Conservation (phyloP, 108 stramenopile species). For the Cyclotella baltica region DNA sequence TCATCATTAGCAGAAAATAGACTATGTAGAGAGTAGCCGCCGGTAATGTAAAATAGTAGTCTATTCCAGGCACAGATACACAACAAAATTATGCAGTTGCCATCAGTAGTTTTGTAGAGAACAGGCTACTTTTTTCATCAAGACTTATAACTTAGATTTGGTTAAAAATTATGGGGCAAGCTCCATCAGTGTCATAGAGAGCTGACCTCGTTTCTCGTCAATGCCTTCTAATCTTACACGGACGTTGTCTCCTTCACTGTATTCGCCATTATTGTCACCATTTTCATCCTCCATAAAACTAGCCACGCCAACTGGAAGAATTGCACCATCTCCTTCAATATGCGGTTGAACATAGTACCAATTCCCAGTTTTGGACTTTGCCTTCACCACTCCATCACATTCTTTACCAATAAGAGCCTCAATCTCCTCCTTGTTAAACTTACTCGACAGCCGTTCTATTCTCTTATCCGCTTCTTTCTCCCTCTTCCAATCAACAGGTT, state of each 20-base stretch:
- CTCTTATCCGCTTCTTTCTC: conserved; percentile 54
- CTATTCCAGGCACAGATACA: too few species aligned
- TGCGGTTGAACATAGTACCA: conserved; percentile 86
- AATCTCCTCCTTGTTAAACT: conserved; percentile 44
- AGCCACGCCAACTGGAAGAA: conserved; percentile 78
- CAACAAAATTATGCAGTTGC: too few species aligned
- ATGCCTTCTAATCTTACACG: conserved; percentile 76
- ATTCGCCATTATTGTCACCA: conserved; percentile 14
- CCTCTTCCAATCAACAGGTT: conserved; percentile 62
- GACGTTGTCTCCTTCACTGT: conserved; percentile 70
- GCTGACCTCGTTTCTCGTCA: conserved; percentile 80
- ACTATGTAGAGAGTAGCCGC: too few species aligned
- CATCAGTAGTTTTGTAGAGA: too few species aligned
- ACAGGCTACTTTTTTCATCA: too few species aligned
- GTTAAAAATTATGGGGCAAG: conserved; percentile 8
- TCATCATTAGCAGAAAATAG: too few species aligned
- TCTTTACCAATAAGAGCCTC: conserved; percentile 59
- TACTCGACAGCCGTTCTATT: conserved; percentile 56
- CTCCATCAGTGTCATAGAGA: conserved; percentile 68
- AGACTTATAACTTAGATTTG: too few species aligned
- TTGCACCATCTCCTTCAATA: conserved; percentile 23
- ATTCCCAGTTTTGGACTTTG: conserved; percentile 74
- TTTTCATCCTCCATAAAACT: conserved; percentile 20
- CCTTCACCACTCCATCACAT: conserved; percentile 76
- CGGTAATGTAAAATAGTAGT: too few species aligned